Conservation (phyloP, 805 yeast genomes). For the Metschnikowia cubensis region DNA sequence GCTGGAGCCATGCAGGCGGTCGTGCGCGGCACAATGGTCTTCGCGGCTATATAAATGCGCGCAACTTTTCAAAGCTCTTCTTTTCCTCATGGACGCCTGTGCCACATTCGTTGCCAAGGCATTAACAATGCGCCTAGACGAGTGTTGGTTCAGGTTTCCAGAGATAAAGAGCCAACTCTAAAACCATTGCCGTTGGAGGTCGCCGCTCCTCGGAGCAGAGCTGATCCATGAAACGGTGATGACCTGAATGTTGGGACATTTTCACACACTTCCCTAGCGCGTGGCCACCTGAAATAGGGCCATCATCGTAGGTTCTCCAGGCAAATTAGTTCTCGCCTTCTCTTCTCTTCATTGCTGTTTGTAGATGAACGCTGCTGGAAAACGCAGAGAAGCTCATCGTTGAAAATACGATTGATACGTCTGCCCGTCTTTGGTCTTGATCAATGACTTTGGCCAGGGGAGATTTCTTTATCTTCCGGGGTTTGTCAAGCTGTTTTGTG, state of each 20-base stretch:
- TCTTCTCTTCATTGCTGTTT: slow-evolving; percentile 37
- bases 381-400: slow-evolving; percentile 27
- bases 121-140: slow-evolving; percentile 16
- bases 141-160: slow-evolving; percentile 15
- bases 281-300: neutral
- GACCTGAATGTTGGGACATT: slow-evolving; percentile 86
- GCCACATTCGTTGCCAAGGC: slow-evolving; percentile 12
- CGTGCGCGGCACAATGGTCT: slow-evolving; percentile 6
- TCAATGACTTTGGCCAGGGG: slow-evolving; percentile 37
- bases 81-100: slow-evolving; percentile 5
- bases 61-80: neutral
- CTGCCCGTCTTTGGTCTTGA: slow-evolving; percentile 9
- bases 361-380: slow-evolving; percentile 28
- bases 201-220: slow-evolving; percentile 57
- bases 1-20: neutral
- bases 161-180: slow-evolving; percentile 59
- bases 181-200: slow-evolving; percentile 99
- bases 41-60: neutral
- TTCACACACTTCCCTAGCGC: neutral
- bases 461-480: slow-evolving; percentile 49
- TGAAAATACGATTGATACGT: slow-evolving; percentile 23
- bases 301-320: neutral
- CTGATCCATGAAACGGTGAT: slow-evolving; percentile 94
- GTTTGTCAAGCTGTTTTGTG: slow-evolving; percentile 20
- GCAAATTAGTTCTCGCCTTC: slow-evolving; percentile 40